Evolutionary conservation across 352 stramenopile genomes (phyloP), one percentile per base, ranked within the genome.

Genomic region (Phytophthora citricola): DNA sequence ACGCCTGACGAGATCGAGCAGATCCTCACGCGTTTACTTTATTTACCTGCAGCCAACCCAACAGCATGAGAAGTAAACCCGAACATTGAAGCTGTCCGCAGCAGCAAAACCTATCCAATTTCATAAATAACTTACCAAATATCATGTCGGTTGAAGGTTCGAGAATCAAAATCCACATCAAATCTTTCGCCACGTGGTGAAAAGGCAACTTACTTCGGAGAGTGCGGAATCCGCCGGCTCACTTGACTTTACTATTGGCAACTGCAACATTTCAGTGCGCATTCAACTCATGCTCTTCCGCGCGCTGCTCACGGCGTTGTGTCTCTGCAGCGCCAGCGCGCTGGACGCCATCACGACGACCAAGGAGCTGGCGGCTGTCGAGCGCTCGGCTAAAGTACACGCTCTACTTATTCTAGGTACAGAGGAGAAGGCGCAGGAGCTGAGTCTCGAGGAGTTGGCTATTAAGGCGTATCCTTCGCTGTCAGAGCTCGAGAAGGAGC

Each of bases 391-490:
- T 26, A 71, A 66, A 48, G 45, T 83, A 24, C 58, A 76, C 44
- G 65, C 63, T 50, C 60, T 83, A 43, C 57, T 86, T 43, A 44
- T 83, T 17, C 50, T 80, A 8, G 50, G 57, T 2, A 68, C 54
- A 1, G 57, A 78, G 15, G 58, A 69, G 22, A 57, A 49, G 40
- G 41, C n/a, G 27, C 17, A 69, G 24, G 53, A 68, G 3, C 38
- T 52, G 31, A 70, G 58, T 20, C 60, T 75, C 12, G 44, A 71
- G 11, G 73, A 78, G 11, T 56, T 83, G 39, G 71, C 63, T 1
- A 27, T 26, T 5, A 69, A 55, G 7, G 75, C 73, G 57, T 85
- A 83, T 52, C 73, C 78, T 44, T n/a, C 60, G 45, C 61, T 87
- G 15, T 27, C 32, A 12, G 60, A 69, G n/a, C 40, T 87, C 4